A percentile compares a stretch with the other conserved stretches of the same genome.
Evolutionary conservation across 2,329 filamentous ascomycete species (phyloP).

Genomic region (Aspergillus sp.): DNA sequence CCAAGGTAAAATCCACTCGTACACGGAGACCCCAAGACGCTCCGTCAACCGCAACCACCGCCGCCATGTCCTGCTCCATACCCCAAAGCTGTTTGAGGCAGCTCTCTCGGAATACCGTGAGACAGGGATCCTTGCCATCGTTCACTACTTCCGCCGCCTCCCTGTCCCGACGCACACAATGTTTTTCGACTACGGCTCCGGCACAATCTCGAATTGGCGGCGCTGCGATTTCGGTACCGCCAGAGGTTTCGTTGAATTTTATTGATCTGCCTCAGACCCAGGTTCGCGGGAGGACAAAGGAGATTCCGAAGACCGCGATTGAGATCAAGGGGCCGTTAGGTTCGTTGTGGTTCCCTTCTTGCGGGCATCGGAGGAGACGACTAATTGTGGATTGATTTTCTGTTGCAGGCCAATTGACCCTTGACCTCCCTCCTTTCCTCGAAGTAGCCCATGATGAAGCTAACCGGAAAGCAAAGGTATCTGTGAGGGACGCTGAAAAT

Average conservation of each 20-base stretch:
- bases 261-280: slow-evolving; percentile 58
- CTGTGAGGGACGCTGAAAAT: slow-evolving; percentile 59
- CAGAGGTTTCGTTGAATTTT: slow-evolving; percentile 67
- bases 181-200: slow-evolving; percentile 65
- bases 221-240: slow-evolving; percentile 71
- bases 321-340: slow-evolving; percentile 76
- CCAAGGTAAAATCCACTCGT: slow-evolving; percentile 26
- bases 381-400: background rate
- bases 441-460: slow-evolving; percentile 61
- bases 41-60: slow-evolving; percentile 16
- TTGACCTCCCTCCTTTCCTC: slow-evolving; percentile 74
- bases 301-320: slow-evolving; percentile 57
- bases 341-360: slow-evolving; percentile 30
- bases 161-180: slow-evolving; percentile 36
- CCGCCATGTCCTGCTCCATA: slow-evolving; percentile 57
- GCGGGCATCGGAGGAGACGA: background rate
- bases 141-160: slow-evolving; percentile 69
- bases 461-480: slow-evolving; percentile 58
- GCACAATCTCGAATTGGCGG: slow-evolving; percentile 77
- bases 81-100: slow-evolving; percentile 55
- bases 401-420: slow-evolving; percentile 60
- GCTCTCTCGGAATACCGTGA: slow-evolving; percentile 44
- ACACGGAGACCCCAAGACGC: slow-evolving; percentile 18
- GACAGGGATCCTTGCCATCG: slow-evolving; percentile 54
- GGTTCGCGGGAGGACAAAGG: slow-evolving; percentile 54